These are phyloP conservation scores for Diaporthe sp. DNA, from an alignment of 2,329 filamentous ascomycete species.

Conservation along the genomic window DNA sequence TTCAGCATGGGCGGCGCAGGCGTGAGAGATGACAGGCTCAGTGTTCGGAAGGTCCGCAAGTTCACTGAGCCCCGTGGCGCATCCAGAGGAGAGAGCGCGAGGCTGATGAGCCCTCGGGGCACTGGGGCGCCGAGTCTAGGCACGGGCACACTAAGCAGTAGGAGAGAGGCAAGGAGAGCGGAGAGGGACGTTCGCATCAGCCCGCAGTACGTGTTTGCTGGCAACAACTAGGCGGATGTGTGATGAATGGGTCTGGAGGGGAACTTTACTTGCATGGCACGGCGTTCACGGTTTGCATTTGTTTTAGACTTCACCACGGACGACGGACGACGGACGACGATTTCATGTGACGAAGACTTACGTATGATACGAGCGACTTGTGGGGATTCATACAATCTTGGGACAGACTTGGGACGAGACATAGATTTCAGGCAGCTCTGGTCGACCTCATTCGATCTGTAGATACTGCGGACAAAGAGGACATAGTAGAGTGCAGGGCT, in stretches of 20 bases:
- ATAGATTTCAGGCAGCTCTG: constrained; percentile 11
- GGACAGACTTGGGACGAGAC: constrained; percentile 15
- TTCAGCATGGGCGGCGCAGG: constrained; percentile 54
- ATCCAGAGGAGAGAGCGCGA: constrained; percentile 28
- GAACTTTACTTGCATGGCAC: constrained; percentile 27
- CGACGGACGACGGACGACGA: constrained; percentile 22
- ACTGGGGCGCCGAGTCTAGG: constrained; percentile 21
- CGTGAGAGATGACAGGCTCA: constrained; percentile 50
- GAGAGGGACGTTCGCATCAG: constrained; percentile 23
- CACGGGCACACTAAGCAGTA: constrained; percentile 36
- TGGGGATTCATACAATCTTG: background rate
- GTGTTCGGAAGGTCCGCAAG: constrained; percentile 55
- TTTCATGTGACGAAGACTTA: constrained; percentile 21
- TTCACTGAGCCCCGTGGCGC: constrained; percentile 54
- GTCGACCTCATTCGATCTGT: background rate
- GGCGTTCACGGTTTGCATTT: constrained; percentile 28
- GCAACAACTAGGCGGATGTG: background rate
- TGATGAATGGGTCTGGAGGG: background rate
- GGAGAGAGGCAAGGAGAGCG: constrained; percentile 42
- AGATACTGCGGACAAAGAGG: background rate
- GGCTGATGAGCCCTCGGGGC: constrained; percentile 38
- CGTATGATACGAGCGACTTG: constrained; percentile 10
- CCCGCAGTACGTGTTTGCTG: constrained; percentile 33
- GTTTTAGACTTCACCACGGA: background rate
- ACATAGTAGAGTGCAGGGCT: background rate